Evolutionary conservation across 73 alveolate genomes (phyloP).

Genomic region (Diophrys sp.): DNA sequence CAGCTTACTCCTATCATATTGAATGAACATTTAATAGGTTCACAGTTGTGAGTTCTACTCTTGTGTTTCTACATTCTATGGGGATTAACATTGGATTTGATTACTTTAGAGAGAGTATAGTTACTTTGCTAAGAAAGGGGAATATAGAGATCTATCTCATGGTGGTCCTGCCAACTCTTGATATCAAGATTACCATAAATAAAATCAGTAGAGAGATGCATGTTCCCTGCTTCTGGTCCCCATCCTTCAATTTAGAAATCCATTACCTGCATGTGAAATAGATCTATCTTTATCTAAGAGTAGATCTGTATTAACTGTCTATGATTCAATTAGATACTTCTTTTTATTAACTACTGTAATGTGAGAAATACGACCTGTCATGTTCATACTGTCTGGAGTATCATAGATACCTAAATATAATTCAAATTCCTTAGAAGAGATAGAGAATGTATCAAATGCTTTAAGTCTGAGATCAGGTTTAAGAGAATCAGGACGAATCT

Average conservation of each 20-base stretch:
- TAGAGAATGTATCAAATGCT: neutral
- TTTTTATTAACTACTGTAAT: no score
- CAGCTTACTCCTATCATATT: neutral
- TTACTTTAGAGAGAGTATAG: no score
- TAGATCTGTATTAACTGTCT: neutral
- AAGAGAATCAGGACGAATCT: neutral
- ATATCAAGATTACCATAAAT: neutral
- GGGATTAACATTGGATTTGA: neutral
- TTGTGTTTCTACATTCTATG: neutral
- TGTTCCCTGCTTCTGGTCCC: neutral
- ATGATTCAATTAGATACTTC: neutral
- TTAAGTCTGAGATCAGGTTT: neutral
- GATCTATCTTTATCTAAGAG: neutral
- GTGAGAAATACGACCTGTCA: neutral
- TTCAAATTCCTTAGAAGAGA: neutral
- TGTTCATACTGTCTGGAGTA: no score
- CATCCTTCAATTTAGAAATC: neutral
- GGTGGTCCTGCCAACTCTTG: neutral
- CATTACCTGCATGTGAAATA: neutral
- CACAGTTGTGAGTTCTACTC: neutral
- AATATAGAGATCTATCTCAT: neutral
- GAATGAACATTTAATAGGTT: neutral
- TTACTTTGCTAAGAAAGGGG: neutral
- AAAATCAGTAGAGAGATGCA: neutral
- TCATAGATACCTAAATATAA: neutral